phyloP scores from a whole-genome alignment of 805 yeast species.

The Candida ulmi region DNA sequence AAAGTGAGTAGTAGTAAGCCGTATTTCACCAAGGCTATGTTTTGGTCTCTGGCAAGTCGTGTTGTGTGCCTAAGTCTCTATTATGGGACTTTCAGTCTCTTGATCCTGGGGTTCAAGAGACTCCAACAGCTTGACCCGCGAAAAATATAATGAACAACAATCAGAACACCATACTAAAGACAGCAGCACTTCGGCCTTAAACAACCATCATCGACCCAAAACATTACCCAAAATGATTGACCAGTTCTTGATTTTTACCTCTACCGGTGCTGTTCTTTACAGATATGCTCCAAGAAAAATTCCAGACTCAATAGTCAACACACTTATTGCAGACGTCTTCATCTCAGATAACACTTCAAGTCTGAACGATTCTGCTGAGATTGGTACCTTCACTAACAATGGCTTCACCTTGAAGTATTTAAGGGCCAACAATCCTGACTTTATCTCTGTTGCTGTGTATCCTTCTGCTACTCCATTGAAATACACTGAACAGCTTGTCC shows the following conservation, averaged over 20 bases:
- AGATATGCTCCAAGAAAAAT: conserved; percentile 36
- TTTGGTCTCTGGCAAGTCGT: too few relatives aligned
- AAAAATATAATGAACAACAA: too few relatives aligned
- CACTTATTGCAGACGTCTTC: conserved; percentile 43
- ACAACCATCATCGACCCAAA: too few relatives aligned
- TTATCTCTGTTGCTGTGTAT: conserved; percentile 39
- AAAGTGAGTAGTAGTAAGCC: too few relatives aligned
- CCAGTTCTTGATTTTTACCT: conserved; percentile 42
- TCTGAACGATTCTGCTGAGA: conserved; percentile 18
- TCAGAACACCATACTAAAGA: too few relatives aligned
- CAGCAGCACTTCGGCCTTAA: too few relatives aligned
- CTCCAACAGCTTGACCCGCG: too few relatives aligned
- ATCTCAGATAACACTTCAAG: conserved; percentile 31
- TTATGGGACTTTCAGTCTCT: too few relatives aligned
- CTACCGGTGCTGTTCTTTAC: conserved; percentile 49
- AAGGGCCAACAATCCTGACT: conserved; percentile 35
- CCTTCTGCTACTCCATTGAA: conserved; percentile 31
- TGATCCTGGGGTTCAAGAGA: too few relatives aligned
- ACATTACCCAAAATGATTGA: too few relatives aligned
- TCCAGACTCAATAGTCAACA: conserved; percentile 36
- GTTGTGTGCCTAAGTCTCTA: too few relatives aligned
- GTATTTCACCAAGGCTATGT: too few relatives aligned
- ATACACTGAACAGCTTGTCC: conserved; percentile 30
- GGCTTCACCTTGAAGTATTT: conserved; percentile 41
- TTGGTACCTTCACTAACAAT: conserved; percentile 27